Base-by-base conservation (phyloP, 805 yeast species). In the Saccharomycopsis schoenii region DNA sequence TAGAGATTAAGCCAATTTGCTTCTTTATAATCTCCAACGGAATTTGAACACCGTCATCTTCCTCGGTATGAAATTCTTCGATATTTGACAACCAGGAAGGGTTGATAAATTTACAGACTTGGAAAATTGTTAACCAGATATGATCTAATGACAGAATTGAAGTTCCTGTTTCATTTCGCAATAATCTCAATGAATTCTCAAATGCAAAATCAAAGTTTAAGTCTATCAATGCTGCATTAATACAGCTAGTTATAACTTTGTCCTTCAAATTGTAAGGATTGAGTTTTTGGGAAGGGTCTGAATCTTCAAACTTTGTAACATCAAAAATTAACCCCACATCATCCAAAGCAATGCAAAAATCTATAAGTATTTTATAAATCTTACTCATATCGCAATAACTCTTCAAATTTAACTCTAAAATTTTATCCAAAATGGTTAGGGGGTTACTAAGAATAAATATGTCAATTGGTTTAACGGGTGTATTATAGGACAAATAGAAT, bases 141-240 rank as follows among this genome's bases (percentile, higher is more conserved):
- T 70, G 71, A 11, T 58, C 61, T n/a, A 64, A 58, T 4, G 61
- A 59, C 6, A 58, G 58, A 21, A 58, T 43, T 3, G 61, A 58
- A 2, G 61, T 54, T 15, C 60, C 60, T 12, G 64, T 63, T 34
- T 61, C 62, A 25, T 64, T 61, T n/a, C 51, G 41, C 36, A 77
- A 66, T 19, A 78, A 66, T 50, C 70, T 72, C 55, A 68, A 67
- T 6, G 76, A 66, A 58, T 75, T 72, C 19, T 68, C 70, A 62
- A 71, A 74, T 1, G 80, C 79, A 66, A 70, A 78, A 10, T 66
- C 67, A 59, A 78, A 78, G 62, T 77, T 77, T 54, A 69, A 67
- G 60, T 77, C 80, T n/a, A 76, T 68, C 56, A 77, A 69, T 3
- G 80, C 73, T 2, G 78, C 71, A 62, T 77, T 80, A 36, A 78